Evolutionary conservation across 2,329 filamentous ascomycete genomes (phyloP).

Genomic region (Ophiostoma tasmaniense): DNA sequence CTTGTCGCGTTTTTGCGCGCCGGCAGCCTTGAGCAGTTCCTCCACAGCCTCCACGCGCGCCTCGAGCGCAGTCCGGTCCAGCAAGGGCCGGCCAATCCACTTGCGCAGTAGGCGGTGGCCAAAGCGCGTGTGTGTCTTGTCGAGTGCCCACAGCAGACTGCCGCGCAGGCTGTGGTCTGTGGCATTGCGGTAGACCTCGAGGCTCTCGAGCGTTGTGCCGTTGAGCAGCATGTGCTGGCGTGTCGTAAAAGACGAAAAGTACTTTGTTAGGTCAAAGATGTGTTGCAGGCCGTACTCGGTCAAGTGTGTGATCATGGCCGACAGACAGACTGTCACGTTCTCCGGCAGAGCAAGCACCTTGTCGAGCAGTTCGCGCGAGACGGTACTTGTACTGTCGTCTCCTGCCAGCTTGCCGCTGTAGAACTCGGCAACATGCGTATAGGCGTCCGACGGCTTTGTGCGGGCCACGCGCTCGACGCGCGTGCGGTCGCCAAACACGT

Average conservation of each 20-base stretch:
- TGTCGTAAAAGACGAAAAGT: constrained; percentile 92
- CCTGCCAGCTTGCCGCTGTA: constrained; percentile 55
- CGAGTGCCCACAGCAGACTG: constrained; percentile 89
- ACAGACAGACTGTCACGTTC: constrained; percentile 81
- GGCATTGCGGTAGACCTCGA: constrained; percentile 93
- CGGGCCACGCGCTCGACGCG: constrained; percentile 73
- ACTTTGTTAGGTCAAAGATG: constrained; percentile 91
- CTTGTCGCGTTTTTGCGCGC: constrained; percentile 60
- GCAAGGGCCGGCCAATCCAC: constrained; percentile 86
- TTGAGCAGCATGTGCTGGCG: constrained; percentile 93
- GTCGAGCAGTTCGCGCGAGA: constrained; percentile 64
- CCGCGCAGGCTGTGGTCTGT: constrained; percentile 80
- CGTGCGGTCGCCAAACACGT: constrained; percentile 84
- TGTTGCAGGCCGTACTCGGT: constrained; percentile 89
- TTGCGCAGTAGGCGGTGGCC: constrained; percentile 82
- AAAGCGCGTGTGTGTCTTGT: constrained; percentile 84
- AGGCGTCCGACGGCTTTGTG: constrained; percentile 71
- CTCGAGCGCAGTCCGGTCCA: constrained; percentile 66
- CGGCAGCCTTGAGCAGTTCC: constrained; percentile 65
- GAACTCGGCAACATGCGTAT: constrained; percentile 84
- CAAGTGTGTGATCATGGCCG: constrained; percentile 91
- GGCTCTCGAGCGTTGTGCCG: constrained; percentile 84
- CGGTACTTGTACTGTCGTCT: constrained; percentile 28
- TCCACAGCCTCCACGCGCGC: constrained; percentile 77
- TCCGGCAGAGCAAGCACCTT: constrained; percentile 80